Evolutionary conservation across 306 rosid genomes (phyloP), one percentile per base, ranked within the genome.

Genomic region (Neltuma alba): DNA sequence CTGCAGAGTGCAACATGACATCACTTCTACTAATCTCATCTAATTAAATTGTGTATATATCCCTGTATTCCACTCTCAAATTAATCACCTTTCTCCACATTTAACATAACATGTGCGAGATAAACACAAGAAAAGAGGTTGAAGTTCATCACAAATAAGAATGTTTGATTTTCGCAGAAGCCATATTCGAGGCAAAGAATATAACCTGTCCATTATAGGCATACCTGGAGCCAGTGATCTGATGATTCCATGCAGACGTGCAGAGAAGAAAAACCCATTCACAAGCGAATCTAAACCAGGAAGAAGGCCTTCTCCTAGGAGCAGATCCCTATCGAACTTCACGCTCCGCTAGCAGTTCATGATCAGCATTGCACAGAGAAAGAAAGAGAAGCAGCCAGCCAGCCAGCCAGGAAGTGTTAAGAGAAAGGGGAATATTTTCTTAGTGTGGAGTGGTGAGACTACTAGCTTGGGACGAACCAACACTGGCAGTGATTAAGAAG

Each of bases 161-260:
- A 48, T 48, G 57, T 18, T 23, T 5, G 54, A 7, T 47, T 15
- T 48, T 16, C 1, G 3, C 6, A 16, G 4, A 48, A 48, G 57
- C 54, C 64, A 67, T 38, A 73, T 20, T 1, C 42, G 79, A 76
- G 47, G 34, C 14, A 82, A 63, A 72, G 41, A 50, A 1, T 20
- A n/a, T n/a, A n/a, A n/a, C n/a, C 23, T 34, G 3, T 42, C 28
- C 3, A 70, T n/a, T 71, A 73, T 71, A 60, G 71, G 37, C 65
- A 34, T 91, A 95, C 99, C 97, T 95, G 99, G 9, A 95, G 82
- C 99, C 98, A 95, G 74, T 86, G 83, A 75, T 93, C 97, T 50
- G 99, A 89, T 16, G 98, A 90, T 47, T 95, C 98, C 94, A 95
- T 93, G 90, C 97, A 90, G 76, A 88, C 94, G 81, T 95, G 97